These are phyloP conservation scores for Eucalyptus grandis DNA, from an alignment of 345 rosid species.

Conservation along the genomic window DNA sequence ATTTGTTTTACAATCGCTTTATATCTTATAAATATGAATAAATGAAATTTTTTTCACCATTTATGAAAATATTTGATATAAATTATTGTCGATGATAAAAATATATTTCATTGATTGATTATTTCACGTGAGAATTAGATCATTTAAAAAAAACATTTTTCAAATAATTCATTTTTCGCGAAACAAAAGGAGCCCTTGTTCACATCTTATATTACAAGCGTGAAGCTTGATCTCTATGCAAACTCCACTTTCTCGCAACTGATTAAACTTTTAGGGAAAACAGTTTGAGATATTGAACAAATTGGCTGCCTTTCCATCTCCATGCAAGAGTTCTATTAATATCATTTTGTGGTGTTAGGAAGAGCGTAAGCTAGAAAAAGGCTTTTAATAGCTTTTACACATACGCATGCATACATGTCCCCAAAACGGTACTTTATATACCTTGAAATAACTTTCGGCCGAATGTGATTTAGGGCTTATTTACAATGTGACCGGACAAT, in stretches of 20 bases:
- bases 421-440: neutral
- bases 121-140: no score
- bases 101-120: no score
- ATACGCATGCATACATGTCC: neutral
- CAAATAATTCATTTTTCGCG: rapidly evolving
- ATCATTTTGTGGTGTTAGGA: neutral
- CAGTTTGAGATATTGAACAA: rapidly evolving
- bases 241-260: neutral
- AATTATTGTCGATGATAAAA: no score
- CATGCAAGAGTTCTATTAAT: neutral
- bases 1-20: no score
- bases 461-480: neutral
- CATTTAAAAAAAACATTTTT: no score
- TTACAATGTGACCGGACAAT: neutral
- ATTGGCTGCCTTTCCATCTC: neutral
- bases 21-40: rapidly evolving
- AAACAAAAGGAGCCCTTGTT: rapidly evolving
- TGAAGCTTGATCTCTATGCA: rapidly evolving
- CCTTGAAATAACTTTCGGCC: neutral
- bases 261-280: neutral
- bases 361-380: neutral
- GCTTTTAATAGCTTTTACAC: neutral
- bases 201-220: neutral
- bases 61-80: no score
- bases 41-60: rapidly evolving